Conservation (phyloP, 345 rosid species). For the Eucalyptus melliodora region DNA sequence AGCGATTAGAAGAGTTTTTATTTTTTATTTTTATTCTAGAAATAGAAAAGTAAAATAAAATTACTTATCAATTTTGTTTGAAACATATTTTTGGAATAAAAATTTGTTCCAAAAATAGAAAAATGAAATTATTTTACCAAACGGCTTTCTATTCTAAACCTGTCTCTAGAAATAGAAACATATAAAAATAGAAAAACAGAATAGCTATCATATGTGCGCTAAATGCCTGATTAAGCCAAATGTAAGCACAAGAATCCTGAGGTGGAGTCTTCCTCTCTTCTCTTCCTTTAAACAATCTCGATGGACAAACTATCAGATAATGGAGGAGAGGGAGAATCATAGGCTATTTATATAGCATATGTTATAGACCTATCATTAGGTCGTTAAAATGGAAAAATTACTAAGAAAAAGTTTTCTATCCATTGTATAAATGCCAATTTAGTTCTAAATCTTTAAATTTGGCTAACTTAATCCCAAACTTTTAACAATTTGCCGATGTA, state of each 20-base stretch:
- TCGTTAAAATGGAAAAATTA: too few relatives aligned
- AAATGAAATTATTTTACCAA: too few relatives aligned
- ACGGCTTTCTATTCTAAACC: neutral
- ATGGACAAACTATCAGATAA: neutral
- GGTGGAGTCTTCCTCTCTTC: neutral
- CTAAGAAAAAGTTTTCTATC: neutral
- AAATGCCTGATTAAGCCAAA: neutral
- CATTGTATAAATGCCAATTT: too few relatives aligned
- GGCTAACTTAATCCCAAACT: too few relatives aligned
- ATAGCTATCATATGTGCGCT: too few relatives aligned
- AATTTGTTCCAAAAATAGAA: too few relatives aligned
- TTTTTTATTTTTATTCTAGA: neutral
- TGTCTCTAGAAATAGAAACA: too few relatives aligned
- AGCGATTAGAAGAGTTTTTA: neutral
- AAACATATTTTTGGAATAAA: neutral
- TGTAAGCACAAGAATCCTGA: neutral
- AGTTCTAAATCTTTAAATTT: too few relatives aligned
- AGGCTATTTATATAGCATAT: neutral
- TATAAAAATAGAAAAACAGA: too few relatives aligned
- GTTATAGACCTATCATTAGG: too few relatives aligned
- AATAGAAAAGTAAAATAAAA: too few relatives aligned
- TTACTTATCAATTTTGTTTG: neutral
- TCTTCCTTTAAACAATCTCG: neutral
- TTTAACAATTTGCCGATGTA: too few relatives aligned
- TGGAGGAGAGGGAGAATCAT: neutral